These are phyloP conservation scores for Centella asiatica DNA, from an alignment of 129 eudicot genomes.

Conservation along the genomic window DNA sequence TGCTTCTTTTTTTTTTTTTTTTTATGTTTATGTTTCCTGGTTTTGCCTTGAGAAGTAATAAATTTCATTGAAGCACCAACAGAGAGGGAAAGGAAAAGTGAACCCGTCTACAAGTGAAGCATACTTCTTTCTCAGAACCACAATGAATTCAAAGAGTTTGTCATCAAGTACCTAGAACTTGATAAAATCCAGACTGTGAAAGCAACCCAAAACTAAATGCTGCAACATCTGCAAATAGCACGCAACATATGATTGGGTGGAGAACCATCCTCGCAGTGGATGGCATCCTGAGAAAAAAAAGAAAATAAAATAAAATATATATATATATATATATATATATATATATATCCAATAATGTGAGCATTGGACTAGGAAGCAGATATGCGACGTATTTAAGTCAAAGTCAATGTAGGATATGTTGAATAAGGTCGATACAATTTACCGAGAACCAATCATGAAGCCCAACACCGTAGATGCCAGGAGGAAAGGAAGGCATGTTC, in stretches of 20 bases:
- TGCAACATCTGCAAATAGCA: conserved; percentile 76
- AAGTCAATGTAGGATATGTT: not conserved
- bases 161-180: conserved; percentile 60
- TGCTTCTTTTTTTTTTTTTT: no score
- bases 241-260: conserved; percentile 93
- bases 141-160: conserved; percentile 1
- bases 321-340: no score
- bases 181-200: conserved; percentile 58
- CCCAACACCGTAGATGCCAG: conserved; percentile 91
- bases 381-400: not conserved
- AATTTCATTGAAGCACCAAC: no score
- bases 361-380: conserved; percentile 14
- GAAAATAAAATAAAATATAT: no score
- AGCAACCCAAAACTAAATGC: conserved; percentile 74
- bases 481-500: conserved; percentile 86
- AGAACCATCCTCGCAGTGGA: conserved; percentile 61
- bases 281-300: conserved; percentile 60
- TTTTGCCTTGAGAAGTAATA: no score
- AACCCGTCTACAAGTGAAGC: no score
- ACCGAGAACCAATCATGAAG: conserved; percentile 92
- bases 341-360: no score
- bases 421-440: conserved; percentile 22
- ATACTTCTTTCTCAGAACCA: not conserved
- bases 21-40: no score
- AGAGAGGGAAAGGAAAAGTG: no score